Evolutionary conservation across 2,329 filamentous ascomycete species (phyloP).

Genomic region (Lachnellula suecica): DNA sequence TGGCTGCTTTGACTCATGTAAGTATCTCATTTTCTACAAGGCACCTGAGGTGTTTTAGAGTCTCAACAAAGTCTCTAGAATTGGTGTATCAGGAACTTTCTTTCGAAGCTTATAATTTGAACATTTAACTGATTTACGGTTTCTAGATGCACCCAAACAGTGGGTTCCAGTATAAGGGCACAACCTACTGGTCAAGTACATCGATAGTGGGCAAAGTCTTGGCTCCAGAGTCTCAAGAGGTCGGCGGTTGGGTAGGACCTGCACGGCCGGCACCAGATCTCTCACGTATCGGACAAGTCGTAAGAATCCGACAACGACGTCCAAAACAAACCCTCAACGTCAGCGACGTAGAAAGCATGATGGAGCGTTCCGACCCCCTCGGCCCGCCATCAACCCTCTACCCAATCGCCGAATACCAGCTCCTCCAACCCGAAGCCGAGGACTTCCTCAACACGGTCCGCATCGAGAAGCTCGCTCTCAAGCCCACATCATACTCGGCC

Average conservation of each 20-base stretch:
- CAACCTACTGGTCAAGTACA: conserved; percentile 73
- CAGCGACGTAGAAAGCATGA: conserved; percentile 65
- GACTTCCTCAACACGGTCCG: conserved; percentile 64
- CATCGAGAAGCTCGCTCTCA: conserved; percentile 66
- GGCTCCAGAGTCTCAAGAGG: conserved; percentile 67
- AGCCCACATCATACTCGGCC: conserved; percentile 40
- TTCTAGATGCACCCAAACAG: conserved; percentile 57
- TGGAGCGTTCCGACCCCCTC: conserved; percentile 65
- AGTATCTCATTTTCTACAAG: neutral
- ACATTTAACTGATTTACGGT: too few relatives aligned
- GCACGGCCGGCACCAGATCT: conserved; percentile 68
- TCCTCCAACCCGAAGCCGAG: conserved; percentile 52
- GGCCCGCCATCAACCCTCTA: conserved; percentile 62
- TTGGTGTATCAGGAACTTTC: too few relatives aligned
- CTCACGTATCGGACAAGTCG: conserved; percentile 66
- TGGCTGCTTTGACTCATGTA: conserved; percentile 63
- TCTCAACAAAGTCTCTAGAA: too few relatives aligned
- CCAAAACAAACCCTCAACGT: conserved; percentile 56
- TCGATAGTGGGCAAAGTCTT: conserved; percentile 76
- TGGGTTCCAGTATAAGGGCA: conserved; percentile 75
- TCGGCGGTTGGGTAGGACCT: conserved; percentile 74
- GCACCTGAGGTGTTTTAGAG: neutral
- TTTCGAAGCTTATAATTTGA: too few relatives aligned
- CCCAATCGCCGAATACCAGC: conserved; percentile 66
- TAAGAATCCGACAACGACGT: conserved; percentile 61